Percentiles rank a stretch among this genome's conserved stretches.
phyloP scores from a whole-genome alignment of 2,329 filamentous ascomycete species.

The Ilyonectria robusta region DNA sequence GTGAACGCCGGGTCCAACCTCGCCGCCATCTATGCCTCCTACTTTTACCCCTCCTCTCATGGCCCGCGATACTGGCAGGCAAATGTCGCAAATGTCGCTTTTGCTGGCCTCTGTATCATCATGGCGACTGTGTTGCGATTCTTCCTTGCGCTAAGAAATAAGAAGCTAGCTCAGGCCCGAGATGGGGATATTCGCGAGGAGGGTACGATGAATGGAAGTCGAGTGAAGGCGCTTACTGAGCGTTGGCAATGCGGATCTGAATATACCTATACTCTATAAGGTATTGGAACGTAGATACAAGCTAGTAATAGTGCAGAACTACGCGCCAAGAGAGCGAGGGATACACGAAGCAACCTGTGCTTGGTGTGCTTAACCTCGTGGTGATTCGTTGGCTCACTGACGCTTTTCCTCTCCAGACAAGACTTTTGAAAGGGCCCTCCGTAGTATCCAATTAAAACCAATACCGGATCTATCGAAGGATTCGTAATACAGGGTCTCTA shows the following conservation, averaged over 20 bases:
- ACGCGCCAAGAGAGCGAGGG: no score
- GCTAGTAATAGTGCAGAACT: no score
- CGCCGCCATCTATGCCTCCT: not conserved
- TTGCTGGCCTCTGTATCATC: not conserved
- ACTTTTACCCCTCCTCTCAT: slow-evolving; percentile 1
- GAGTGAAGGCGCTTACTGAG: not conserved
- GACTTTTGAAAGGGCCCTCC: no score
- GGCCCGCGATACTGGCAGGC: slow-evolving; percentile 1
- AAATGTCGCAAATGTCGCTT: slow-evolving; percentile 1
- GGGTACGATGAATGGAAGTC: not conserved
- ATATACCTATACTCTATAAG: no score
- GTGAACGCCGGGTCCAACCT: slow-evolving; percentile 2
- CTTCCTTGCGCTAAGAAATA: not conserved
- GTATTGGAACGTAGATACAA: no score
- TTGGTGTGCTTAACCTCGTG: no score
- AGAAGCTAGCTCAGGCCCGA: not conserved
- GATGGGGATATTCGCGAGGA: not conserved
- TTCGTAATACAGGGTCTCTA: no score
- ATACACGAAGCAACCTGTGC: not conserved
- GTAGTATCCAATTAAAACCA: no score
- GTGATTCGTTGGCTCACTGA: no score
- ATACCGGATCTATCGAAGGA: no score
- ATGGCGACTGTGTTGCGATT: not conserved
- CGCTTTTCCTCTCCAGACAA: no score
- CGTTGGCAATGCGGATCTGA: not conserved